Percentiles rank a stretch among this genome's conserved stretches.
These are phyloP conservation scores for Neotropicomus parvogracilis DNA, from an alignment of 1,284 basidiomycete genomes.

Conservation along the genomic window DNA sequence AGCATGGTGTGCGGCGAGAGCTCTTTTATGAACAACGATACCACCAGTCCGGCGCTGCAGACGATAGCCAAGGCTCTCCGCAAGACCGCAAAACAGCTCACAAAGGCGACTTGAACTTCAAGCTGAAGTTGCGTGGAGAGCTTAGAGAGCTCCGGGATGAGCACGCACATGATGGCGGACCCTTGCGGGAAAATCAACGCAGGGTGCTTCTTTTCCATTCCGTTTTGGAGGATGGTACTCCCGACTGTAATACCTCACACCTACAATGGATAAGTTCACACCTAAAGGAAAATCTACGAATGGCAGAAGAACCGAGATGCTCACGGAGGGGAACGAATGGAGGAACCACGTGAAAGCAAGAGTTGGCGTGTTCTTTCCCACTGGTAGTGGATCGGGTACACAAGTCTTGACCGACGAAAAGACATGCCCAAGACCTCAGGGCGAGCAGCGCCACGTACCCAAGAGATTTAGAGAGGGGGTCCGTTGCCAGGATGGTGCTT, in stretches of 20 bases:
- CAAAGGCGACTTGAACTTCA: slow-evolving; percentile 1
- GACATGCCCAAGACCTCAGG: slow-evolving; percentile 8
- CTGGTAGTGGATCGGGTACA: slow-evolving; percentile 30
- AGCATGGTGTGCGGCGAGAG: too few relatives aligned
- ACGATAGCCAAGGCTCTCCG: background rate
- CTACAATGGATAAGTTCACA: background rate
- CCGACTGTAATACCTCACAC: slow-evolving; percentile 5
- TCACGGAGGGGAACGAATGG: slow-evolving; percentile 26
- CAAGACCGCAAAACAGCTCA: background rate
- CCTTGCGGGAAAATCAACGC: slow-evolving; percentile 20
- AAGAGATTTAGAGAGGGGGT: background rate
- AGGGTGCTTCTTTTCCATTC: slow-evolving; percentile 27
- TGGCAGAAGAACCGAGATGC: background rate
- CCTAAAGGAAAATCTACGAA: background rate
- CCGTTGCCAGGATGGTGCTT: slow-evolving; percentile 2
- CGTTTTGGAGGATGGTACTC: slow-evolving; percentile 1
- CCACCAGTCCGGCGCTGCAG: slow-evolving; percentile 3
- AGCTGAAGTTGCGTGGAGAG: background rate
- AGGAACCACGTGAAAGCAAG: slow-evolving; percentile 34
- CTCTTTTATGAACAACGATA: slow-evolving; percentile 15
- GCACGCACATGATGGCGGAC: slow-evolving; percentile 3
- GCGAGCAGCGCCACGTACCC: background rate
- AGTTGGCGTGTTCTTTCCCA: slow-evolving; percentile 30
- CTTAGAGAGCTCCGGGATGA: slow-evolving; percentile 6
- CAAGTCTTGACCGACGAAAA: too few relatives aligned